phyloP scores from a whole-genome alignment of 2,329 filamentous ascomycete species.

The Elsinoe fawcettii region DNA sequence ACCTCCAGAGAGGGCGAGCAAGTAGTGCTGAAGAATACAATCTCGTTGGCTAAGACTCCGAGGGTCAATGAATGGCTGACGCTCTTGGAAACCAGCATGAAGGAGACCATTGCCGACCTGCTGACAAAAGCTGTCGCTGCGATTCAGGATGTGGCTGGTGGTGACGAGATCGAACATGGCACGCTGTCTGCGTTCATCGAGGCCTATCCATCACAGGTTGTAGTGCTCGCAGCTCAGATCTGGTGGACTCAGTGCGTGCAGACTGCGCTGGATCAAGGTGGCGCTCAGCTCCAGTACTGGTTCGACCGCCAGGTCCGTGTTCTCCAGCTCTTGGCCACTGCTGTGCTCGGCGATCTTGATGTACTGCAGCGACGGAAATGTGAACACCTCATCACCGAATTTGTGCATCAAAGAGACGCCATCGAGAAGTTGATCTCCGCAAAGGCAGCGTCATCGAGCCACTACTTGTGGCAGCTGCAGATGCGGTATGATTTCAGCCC shows the following conservation, averaged over 20 bases:
- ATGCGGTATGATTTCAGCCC: conserved; percentile 92
- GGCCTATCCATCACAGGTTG: conserved; percentile 84
- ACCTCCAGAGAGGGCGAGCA: conserved; percentile 92
- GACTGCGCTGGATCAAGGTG: conserved; percentile 63
- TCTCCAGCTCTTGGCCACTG: conserved; percentile 75
- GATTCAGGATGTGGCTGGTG: conserved; percentile 70
- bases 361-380: conserved; percentile 89
- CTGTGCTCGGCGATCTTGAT: conserved; percentile 83
- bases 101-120: conserved; percentile 82
- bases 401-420: conserved; percentile 91
- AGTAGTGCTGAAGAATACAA: conserved; percentile 79
- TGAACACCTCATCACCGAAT: conserved; percentile 97
- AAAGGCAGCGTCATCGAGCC: conserved; percentile 65
- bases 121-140: conserved; percentile 77
- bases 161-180: conserved; percentile 59
- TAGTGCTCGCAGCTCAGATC: conserved; percentile 86
- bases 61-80: conserved; percentile 99
- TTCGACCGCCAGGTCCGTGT: conserved; percentile 79
- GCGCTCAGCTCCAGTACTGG: conserved; percentile 58
- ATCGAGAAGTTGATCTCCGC: conserved; percentile 77
- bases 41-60: conserved; percentile 86
- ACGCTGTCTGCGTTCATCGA: conserved; percentile 74
- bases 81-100: conserved; percentile 87
- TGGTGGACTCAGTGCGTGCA: conserved; percentile 90
- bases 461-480: conserved; percentile 89